Base-by-base conservation (phyloP, 768 basidiomycete genomes). In the Psilocybe sp. region DNA sequence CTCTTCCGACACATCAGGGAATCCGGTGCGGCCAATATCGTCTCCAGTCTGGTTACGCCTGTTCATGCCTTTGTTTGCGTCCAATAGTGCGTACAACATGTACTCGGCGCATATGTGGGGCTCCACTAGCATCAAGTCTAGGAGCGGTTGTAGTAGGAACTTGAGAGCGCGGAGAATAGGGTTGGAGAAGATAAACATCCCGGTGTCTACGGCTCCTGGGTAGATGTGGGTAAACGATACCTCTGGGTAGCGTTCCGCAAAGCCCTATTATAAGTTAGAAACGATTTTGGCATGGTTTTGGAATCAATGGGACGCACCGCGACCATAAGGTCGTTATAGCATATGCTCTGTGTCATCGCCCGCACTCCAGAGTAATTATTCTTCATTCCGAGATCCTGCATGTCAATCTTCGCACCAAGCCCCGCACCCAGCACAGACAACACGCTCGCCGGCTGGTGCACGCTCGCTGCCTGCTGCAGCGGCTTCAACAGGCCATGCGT, bases 161-260 rank as follows among this genome's bases (percentile, higher is more conserved):
- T 49, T 37, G 33, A 62, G 32, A n/a, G 60, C 41, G 11, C 56
- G 57, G 14, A 49, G 42, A 8, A 60, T 41, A 12, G 53, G 55
- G 13, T 48, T 53, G 18, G 34, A 39, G 39, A 47, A 59, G 16
- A 47, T 52, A 11, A 54, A 43, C 36, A 53, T 51, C 16, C 41
- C 56, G 10, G 72, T 72, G 40, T 65, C 57, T 19, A 76, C 73
- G 34, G 58, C 44, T 1, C 78, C 79, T 0, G 78, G 77, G 46
- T 58, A 63, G 23, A 65, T 65, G 53, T 79, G 78, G 0, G 69
- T 66, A 60, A 80, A 78, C 5, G 69, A 63, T 32, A 79, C 61
- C 28, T 59, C 65, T 6, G 73, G 74, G 33, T 78, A 62, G 1
- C 65, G 64, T 7, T 64, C 55, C 1, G 76, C 67, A 49, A 73